Evolutionary conservation across 2,329 filamentous ascomycete species (phyloP), one percentile per base, ranked within the genome.

Genomic region (Diaporthe sp.): DNA sequence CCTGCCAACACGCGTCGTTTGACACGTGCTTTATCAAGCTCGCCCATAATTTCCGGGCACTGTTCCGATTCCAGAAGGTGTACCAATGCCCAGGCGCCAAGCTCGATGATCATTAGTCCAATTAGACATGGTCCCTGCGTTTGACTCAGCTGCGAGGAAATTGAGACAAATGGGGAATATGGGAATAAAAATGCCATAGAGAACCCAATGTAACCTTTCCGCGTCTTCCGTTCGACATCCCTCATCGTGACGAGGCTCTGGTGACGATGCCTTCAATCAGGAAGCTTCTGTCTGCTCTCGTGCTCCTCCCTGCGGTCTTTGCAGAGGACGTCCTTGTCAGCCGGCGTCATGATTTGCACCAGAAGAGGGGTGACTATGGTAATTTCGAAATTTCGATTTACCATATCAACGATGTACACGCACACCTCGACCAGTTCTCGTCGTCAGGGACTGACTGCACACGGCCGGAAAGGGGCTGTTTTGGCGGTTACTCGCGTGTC

Each of bases 381-480:
- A 85, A 90, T 77, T 89, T 86, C 80, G 90, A 90, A 79, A 87
- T 90, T 74, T 89, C 91, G 9, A 92, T 93, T 83, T 92, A 92
- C 83, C 92, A 93, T 81, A 87, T 93, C 85, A 93, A 93, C 79
- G 91, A 93, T 80, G 90, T 93, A 19, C 92, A 93, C 80, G 88
- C 92, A 19, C 92, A 93, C 80, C 84, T 93, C 25, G 91, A 93
- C 79, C 83, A 93, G 81, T 93, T 90, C 82, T 85, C 87, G 38
- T 86, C 87, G 19, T 89, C 89, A 0, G 91, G 91, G 72, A 89
- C 89, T 15, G 90, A 92, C 82, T 93, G 91, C 83, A 88, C 86
- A 0, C 82, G 86, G 35, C 87, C 89, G 0, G 82, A 85, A 69
- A 83, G 85, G 64, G 91, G 91, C 55, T 93, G 91, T 82, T 92